Conservation (phyloP, 2,329 filamentous ascomycete genomes). For the Colletotrichum ledebouriae region DNA sequence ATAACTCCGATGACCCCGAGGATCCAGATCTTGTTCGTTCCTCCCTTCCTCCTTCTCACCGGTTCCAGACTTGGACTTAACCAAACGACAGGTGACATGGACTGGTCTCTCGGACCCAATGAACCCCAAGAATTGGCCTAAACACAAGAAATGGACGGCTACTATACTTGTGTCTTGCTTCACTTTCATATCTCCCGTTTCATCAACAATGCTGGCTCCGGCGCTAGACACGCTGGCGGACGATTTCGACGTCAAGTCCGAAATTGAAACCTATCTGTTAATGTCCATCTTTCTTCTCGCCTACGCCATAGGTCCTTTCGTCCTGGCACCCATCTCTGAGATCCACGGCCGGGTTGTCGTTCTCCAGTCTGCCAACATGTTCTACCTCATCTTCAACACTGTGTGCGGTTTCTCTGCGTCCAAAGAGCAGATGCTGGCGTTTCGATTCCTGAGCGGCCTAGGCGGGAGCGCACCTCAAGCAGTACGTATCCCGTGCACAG, state of each 20-base stretch:
- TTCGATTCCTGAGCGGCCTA: conserved; percentile 63
- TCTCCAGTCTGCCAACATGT: conserved; percentile 59
- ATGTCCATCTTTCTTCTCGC: conserved; percentile 73
- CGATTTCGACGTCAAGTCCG: conserved; percentile 59
- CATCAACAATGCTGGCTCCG: conserved; percentile 65
- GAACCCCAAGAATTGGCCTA: conserved; percentile 63
- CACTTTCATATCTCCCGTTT: conserved; percentile 69
- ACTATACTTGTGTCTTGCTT: conserved; percentile 54
- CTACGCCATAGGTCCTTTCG: conserved; percentile 65
- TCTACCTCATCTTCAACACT: conserved; percentile 69
- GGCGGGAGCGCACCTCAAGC: conserved; percentile 62
- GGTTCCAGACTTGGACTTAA: neutral
- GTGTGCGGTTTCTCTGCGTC: conserved; percentile 64
- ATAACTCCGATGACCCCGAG: conserved; percentile 23
- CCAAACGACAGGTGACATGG: conserved; percentile 54
- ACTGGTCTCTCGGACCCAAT: conserved; percentile 57
- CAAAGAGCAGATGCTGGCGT: conserved; percentile 60
- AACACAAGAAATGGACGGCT: conserved; percentile 51
- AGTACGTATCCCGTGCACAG: conserved; percentile 42
- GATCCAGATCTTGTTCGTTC: conserved; percentile 46
- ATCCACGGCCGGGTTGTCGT: conserved; percentile 62
- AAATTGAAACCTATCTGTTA: conserved; percentile 62
- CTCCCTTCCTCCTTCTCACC: no score
- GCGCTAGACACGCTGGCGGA: conserved; percentile 58
- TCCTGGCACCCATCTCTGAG: conserved; percentile 66